Evolutionary conservation across 805 yeast species (phyloP), one percentile per base, ranked within the genome.

Genomic region (Zygosaccharomyces rouxii): DNA sequence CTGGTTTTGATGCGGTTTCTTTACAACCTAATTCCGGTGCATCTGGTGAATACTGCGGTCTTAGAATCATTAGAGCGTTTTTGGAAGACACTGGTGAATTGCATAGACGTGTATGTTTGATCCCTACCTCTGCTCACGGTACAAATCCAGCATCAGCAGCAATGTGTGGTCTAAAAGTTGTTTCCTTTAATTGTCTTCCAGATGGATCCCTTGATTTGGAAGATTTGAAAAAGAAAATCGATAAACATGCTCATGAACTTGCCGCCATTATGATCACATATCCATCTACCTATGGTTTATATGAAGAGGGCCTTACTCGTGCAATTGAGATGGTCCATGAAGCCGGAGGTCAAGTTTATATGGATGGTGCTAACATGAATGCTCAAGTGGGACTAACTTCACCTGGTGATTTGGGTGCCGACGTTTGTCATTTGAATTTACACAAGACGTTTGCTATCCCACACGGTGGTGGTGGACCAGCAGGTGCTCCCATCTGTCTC

Each of bases 381-480:
- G 99, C 99, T 0, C 99, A 94, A 72, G 96, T 94, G 42, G 99
- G 99, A 11, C 76, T 94, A 51, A 92, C 98, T 0, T 86, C 96
- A 5, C 98, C 99, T 7, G 99, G 98, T 50, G 97, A 89, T 64
- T 73, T 94, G 58, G 98, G 97, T 46, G 98, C 98, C 10, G 99
- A 94, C 71, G 98, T 94, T 37, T 94, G 99, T 69, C 99, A 94
- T 63, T 78, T 94, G 73, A 94, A 94, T 68, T 76, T 94, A 65
- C 99, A 94, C 75, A 94, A 94, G 73, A 94, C 99, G 0, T 94
- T 94, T 75, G 89, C 97, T 40, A 89, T 94, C 63, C 95, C 97
- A 47, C 99, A 94, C 63, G 99, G 99, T 63, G 99, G 99, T 65
- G 99, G 99, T 66, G 99, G 99, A 38, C 99, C 99, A 37, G 99